These are phyloP conservation scores for Inosperma sp. DNA, from an alignment of 768 basidiomycete genomes.

Conservation along the genomic window DNA sequence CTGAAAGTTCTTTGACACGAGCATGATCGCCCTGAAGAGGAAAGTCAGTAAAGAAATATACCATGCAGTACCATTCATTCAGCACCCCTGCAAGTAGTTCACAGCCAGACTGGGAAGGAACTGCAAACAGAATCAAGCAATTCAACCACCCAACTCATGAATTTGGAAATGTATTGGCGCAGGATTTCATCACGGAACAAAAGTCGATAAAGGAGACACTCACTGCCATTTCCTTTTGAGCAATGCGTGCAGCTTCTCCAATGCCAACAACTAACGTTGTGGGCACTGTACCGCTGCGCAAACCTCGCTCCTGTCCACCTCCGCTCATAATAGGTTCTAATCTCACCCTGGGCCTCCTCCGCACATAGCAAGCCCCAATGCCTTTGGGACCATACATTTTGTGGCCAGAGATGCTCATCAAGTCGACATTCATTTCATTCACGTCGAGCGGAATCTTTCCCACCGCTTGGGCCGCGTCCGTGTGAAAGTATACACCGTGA, in stretches of 20 bases:
- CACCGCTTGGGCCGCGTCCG: conserved; percentile 93
- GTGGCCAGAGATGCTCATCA: conserved; percentile 95
- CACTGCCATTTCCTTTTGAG: conserved; percentile 88
- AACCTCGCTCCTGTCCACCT: conserved; percentile 94
- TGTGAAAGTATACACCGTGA: conserved; percentile 91
- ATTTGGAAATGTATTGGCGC: conserved; percentile 19
- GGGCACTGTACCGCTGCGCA: conserved; percentile 92
- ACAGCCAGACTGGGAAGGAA: conserved; percentile 44
- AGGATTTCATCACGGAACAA: conserved; percentile 42
- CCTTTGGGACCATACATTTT: conserved; percentile 99
- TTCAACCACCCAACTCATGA: conserved; percentile 45
- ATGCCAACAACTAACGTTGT: conserved; percentile 86
- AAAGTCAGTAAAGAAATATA: neutral
- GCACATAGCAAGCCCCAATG: conserved; percentile 89
- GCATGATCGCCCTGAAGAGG: conserved; percentile 68
- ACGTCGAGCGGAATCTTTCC: conserved; percentile 92
- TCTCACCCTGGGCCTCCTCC: conserved; percentile 86
- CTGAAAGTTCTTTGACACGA: conserved; percentile 67
- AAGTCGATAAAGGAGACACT: conserved; percentile 42
- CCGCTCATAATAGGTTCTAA: conserved; percentile 93
- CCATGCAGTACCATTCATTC: conserved; percentile 34
- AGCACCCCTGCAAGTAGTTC: conserved; percentile 93
- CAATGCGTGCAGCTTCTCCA: conserved; percentile 92
- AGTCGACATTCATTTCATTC: conserved; percentile 91
- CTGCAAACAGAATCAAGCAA: conserved; percentile 13